Evolutionary conservation across 1,284 basidiomycete species (phyloP).

Genomic region (Trametes pubescens): DNA sequence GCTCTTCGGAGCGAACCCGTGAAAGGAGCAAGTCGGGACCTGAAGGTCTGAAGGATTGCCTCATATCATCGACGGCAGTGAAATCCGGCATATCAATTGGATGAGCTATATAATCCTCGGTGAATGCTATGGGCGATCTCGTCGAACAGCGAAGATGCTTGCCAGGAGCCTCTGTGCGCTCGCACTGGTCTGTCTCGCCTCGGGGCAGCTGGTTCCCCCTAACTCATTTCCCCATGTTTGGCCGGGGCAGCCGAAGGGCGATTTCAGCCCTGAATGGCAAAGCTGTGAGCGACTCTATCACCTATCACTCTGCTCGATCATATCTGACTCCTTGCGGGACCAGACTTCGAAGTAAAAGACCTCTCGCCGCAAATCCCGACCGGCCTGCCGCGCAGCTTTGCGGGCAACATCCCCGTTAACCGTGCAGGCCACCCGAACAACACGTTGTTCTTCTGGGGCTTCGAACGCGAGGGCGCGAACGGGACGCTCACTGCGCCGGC

Average conservation of each 20-base stretch:
- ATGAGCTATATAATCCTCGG: background rate
- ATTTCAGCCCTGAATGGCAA: constrained; percentile 43
- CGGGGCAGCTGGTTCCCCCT: constrained; percentile 17
- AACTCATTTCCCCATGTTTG: constrained; percentile 35
- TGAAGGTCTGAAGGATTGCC: constrained; percentile 5
- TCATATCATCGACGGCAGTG: constrained; percentile 10
- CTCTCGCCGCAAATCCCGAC: constrained; percentile 65
- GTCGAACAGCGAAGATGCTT: background rate
- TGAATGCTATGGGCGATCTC: background rate
- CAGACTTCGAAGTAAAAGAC: constrained; percentile 38
- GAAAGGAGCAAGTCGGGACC: background rate
- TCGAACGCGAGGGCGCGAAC: constrained; percentile 55
- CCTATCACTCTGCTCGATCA: background rate
- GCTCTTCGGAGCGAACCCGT: constrained; percentile 5
- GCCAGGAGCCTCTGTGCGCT: background rate
- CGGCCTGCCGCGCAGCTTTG: constrained; percentile 60
- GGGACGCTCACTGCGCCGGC: constrained; percentile 61
- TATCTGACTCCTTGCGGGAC: background rate
- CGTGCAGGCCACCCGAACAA: constrained; percentile 69
- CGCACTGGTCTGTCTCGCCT: background rate
- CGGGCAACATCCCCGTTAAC: constrained; percentile 73
- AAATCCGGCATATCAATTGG: constrained; percentile 3
- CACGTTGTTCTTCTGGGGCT: constrained; percentile 76
- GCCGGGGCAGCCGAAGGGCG: constrained; percentile 33
- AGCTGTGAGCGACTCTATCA: constrained; percentile 35